Evolutionary conservation across 306 rosid genomes (phyloP), one percentile per base, ranked within the genome.

Genomic region (Dicorynia guianensis): DNA sequence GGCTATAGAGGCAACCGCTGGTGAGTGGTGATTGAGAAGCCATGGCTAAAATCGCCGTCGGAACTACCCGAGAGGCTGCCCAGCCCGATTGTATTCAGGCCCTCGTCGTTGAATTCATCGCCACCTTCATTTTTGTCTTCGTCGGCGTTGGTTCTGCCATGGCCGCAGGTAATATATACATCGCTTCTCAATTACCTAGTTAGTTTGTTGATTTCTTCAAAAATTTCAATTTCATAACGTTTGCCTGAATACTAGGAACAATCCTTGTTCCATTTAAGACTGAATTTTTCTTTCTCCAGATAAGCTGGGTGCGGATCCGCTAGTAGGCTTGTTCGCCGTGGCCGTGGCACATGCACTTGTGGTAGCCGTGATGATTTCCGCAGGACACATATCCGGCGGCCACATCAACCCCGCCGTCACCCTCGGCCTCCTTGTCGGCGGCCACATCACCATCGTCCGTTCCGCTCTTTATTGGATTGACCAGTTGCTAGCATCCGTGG

Each of bases 371-470:
- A 94, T 87, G 96, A 76, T 94, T 25, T 91, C 98, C 4, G 90
- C 93, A 49, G 98, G 91, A 5, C 98, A 91, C 75, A 89, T 94
- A 58, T 94, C 98, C 11, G 98, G 97, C 0, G 97, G 98, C 14
- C 97, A 94, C 61, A 90, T 94, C 36, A 94, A 94, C 79, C 98
- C 98, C 0, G 93, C 98, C 40, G 98, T 94, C 44, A 91, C 98
- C 0, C 80, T 90, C 0, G 97, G 93, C 43, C 95, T 90, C 33
- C 87, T 92, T 0, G 68, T 49, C 11, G 97, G 97, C 2, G 98
- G 97, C 2, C 95, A 86, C 69, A 92, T 94, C 77, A 92, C 96
- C 7, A 40, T 90, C 17, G 59, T 92, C 70, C 89, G 95, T 14
- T 88, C 98, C 8, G 2, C 85, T 42, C 84, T 94, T n/a, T 94